Evolutionary conservation across 169 alveolate genomes (phyloP).

Genomic region (Cryptosporidium viatorum): DNA sequence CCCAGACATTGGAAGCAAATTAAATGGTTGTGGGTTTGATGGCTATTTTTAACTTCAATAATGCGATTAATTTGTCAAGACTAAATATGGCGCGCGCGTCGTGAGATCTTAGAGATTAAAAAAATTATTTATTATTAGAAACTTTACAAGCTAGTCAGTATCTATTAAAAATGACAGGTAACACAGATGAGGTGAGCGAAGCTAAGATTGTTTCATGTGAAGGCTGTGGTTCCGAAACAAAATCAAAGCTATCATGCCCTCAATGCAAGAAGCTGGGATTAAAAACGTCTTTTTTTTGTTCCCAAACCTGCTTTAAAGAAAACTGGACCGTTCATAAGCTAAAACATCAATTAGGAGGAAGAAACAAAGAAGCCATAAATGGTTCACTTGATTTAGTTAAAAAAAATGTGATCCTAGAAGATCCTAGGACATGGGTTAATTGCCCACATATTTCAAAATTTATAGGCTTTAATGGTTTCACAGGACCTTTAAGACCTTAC

Average conservation of each 20-base stretch:
- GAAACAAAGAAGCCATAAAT: not conserved
- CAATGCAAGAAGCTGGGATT: slow-evolving; percentile 85
- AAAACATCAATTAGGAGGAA: slow-evolving; percentile 84
- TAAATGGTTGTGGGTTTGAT: not conserved
- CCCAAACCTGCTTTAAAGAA: slow-evolving; percentile 93
- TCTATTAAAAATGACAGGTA: not conserved
- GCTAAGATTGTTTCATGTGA: slow-evolving; percentile 26
- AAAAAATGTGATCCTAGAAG: not conserved
- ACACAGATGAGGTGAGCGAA: not conserved
- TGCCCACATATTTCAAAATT: slow-evolving; percentile 65
- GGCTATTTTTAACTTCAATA: not conserved
- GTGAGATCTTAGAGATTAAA: slow-evolving; percentile 1
- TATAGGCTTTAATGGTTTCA: slow-evolving; percentile 78
- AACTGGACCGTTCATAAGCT: slow-evolving; percentile 92
- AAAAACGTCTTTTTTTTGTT: slow-evolving; percentile 91
- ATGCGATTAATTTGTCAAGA: not conserved
- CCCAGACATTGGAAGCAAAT: slow-evolving; percentile 42
- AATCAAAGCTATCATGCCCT: slow-evolving; percentile 86
- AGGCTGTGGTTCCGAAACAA: slow-evolving; percentile 78
- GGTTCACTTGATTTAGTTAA: not conserved
- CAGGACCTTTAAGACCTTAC: slow-evolving; percentile 95
- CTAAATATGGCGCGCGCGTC: not conserved
- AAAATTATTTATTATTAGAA: not conserved
- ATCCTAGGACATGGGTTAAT: slow-evolving; percentile 73
- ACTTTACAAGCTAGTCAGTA: not conserved